A percentile compares a stretch with the other conserved stretches of the same genome.
These are phyloP conservation scores for Pythium chondricola DNA, from an alignment of 352 stramenopile species.

Conservation along the genomic window DNA sequence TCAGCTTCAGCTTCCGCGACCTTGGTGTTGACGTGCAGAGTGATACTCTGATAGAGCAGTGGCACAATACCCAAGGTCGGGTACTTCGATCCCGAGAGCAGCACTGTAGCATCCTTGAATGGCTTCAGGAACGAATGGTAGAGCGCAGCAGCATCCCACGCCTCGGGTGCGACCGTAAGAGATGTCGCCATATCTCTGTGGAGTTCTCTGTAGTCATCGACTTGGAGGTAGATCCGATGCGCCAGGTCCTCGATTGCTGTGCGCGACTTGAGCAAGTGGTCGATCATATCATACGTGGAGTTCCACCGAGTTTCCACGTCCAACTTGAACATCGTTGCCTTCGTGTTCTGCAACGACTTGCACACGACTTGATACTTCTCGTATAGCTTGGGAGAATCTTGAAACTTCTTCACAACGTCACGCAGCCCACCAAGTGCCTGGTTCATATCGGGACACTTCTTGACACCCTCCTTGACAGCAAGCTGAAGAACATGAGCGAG, in stretches of 20 bases:
- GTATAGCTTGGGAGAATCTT: neutral
- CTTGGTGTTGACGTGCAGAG: neutral
- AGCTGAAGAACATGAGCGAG: slow-evolving; percentile 4
- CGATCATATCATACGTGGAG: neutral
- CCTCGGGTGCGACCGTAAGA: neutral
- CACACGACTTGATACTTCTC: slow-evolving; percentile 1
- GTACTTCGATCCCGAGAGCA: slow-evolving; percentile 13
- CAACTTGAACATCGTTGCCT: neutral
- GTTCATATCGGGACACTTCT: slow-evolving; percentile 1
- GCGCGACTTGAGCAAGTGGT: neutral
- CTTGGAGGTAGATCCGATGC: neutral
- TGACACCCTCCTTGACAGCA: neutral
- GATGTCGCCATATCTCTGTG: neutral
- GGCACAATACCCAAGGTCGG: slow-evolving; percentile 11
- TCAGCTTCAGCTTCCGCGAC: neutral
- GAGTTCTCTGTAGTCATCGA: neutral
- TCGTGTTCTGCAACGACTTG: neutral
- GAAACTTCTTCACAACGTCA: slow-evolving; percentile 6
- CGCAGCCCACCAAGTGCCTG: neutral
- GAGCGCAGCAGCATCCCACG: neutral
- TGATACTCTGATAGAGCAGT: neutral
- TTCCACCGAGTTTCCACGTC: neutral
- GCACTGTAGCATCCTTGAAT: slow-evolving; percentile 11
- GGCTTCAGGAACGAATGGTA: slow-evolving; percentile 9
- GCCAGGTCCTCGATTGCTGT: neutral